A percentile compares a stretch with the other conserved stretches of the same genome.
Evolutionary conservation across 2,329 filamentous ascomycete genomes (phyloP).

Genomic region (Ophiocordyceps unilateralis): DNA sequence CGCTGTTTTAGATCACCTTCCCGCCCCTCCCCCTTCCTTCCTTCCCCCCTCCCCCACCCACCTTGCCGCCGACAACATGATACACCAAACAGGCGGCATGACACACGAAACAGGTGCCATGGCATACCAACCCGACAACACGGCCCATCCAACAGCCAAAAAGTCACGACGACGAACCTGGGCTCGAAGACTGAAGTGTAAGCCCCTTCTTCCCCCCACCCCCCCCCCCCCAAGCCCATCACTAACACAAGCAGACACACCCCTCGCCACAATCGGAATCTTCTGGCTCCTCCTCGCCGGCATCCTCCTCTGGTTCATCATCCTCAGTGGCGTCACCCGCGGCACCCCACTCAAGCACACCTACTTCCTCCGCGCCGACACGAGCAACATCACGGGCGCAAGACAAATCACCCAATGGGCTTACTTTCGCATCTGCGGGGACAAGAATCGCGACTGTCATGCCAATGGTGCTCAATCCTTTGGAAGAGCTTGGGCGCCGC

Average conservation of each 20-base stretch:
- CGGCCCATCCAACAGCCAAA: no score
- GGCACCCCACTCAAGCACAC: slow-evolving; percentile 49
- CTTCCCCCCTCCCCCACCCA: no score
- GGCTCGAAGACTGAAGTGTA: background rate
- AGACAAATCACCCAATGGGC: slow-evolving; percentile 65
- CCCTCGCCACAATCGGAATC: slow-evolving; percentile 24
- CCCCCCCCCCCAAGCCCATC: background rate
- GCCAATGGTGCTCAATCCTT: slow-evolving; percentile 48
- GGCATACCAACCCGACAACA: no score
- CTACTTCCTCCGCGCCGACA: slow-evolving; percentile 75
- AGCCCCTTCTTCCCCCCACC: background rate
- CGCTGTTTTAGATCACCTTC: no score
- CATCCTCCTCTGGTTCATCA: slow-evolving; percentile 39
- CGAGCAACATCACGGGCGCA: slow-evolving; percentile 52
- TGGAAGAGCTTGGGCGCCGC: slow-evolving; percentile 49
- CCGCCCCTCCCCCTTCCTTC: no score
- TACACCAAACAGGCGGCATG: no score
- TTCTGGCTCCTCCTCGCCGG: slow-evolving; percentile 32
- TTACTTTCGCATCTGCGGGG: slow-evolving; percentile 69
- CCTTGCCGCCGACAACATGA: no score
- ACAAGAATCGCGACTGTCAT: slow-evolving; percentile 43
- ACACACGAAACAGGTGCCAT: no score
- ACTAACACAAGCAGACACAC: slow-evolving; percentile 17
- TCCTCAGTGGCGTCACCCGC: slow-evolving; percentile 35
- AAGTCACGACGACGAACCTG: no score